Base-by-base conservation (phyloP, 2,329 filamentous ascomycete genomes). In the Magnaporthiopsis incrustans region DNA sequence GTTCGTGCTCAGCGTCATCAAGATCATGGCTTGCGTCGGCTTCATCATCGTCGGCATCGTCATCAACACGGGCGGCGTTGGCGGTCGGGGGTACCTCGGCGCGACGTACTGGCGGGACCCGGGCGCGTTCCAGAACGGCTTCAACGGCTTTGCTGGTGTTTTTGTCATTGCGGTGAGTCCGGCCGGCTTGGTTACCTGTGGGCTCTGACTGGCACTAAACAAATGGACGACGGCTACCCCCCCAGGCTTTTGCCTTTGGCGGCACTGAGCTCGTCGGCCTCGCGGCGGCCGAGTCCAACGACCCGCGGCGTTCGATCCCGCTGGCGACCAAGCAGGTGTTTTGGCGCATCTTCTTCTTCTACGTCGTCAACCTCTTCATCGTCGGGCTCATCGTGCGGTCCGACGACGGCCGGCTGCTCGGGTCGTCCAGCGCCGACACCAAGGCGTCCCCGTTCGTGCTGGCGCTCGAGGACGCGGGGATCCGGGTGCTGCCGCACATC, bases 21-120 rank as follows among this genome's bases (percentile, higher is more conserved):
- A 88, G 72, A 78, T 88, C 68, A 69, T 76, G 15, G 83, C 85
- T 59, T 81, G 82, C 69, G 75, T 82, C 12, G 86, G 85, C 6
- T 89, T 89, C 72, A 89, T 89, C 71, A 80, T 89, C 67, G 75
- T 88, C 32, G 85, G 82, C 59, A 85, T 88, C 63, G 73, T 87
- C 64, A 80, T 87, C 69, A 80, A 85, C 71, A 78, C 76, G 63
- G 85, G 85, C 58, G 85, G 82, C 62, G 83, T 82, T 30, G 82
- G 83, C 65, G 71, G 79, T 66, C 74, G 80, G 68, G 81, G 83
- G 53, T 86, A 88, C 71, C 82, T 88, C 59, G 86, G 87, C 22
- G 84, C 81, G 26, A 78, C 79, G 57, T 87, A 84, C 75, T 88
- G 85, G 85, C 76, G 81, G 66, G 75, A 84, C 44, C 82, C 82